Base-by-base conservation (phyloP, 345 rosid genomes). In the Eucalyptus paniculata region DNA sequence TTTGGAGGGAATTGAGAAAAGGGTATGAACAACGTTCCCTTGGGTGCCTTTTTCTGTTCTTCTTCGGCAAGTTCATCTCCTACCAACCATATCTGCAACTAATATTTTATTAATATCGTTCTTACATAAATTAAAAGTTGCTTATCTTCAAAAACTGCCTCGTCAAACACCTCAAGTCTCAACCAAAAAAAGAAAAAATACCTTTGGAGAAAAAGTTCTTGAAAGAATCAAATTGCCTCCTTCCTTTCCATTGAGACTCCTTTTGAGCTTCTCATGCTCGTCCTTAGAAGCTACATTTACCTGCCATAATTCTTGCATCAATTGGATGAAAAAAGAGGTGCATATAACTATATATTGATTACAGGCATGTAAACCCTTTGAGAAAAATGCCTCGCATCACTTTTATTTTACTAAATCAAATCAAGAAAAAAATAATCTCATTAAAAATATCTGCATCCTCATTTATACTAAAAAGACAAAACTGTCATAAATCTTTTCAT, bases 11-110 rank as follows among this genome's bases (percentile, higher is more conserved):
- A 92, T 77, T 92, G 94, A 26, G 94, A 88, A 37, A 90, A 90
- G 4, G 96, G 94, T 67, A 94, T 92, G 90, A 94, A 95, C 42
- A 92, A 26, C 26, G 97, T 92, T 87, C 95, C 95, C 87, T 92
- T 89, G 30, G 91, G 34, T 50, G 97, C 97, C 90, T 88, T 92
- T 11, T 56, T 88, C 58, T 94, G 97, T 77, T 94, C 96, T 83
- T 91, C 91, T 15, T 91, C 93, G 5, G 85, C 91, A 72, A 94
- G 60, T 72, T 89, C 96, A 91, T 94, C 97, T 90, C 96, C 98
- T 37, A 94, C 94, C 72, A 96, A 45, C 98, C 97, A 95, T 88
- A 94, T 88, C 96, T 94, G 89, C 86, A 28, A 65, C 26, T 26
- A 5, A 65, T 13, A 12, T 23, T 83, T 30, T 9, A 45, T 81